Evolutionary conservation across 495 filamentous ascomycete genomes (phyloP), one percentile per base, ranked within the genome.

Genomic region (Xylaria nigripes): DNA sequence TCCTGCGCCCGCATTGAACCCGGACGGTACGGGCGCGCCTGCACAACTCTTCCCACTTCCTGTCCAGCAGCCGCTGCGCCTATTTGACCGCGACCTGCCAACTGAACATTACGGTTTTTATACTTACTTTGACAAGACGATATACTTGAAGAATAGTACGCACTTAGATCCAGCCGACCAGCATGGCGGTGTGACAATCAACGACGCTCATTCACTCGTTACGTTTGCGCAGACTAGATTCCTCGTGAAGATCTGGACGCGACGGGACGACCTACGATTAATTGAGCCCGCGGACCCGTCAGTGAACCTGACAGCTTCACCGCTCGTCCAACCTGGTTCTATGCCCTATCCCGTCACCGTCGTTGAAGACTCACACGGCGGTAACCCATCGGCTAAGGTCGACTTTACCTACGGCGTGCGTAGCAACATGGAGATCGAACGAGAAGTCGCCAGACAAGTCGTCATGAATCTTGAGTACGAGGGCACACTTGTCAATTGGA

Each of bases 71-170:
- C 93, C 89, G 0, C 68, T 97, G 15, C 83, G 86, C 2, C 79
- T 97, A 2, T 96, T 87, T 72, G 86, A 97, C 68, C 85, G 89
- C 21, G 90, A 84, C 18, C 69, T 83, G 30, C 71, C 78, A 2
- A 83, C 81, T 0, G 93, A 98, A 65, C 89, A 95, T 70, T 97
- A 94, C 68, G 89, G 88, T 9, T 96, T 96, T 70, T 96, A 95
- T 68, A 86, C 80, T 0, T 95, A 95, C 75, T 97, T 85, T 68
- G 83, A 91, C 68, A 88, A 89, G 58, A 87, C 86, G 5, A 89
- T 94, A 49, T 94, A 90, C 74, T 74, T 90, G 47, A 62, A 69
- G n/a, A 65, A 59, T 22, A 51, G 68, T 6, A 63, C 69, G 0
- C 67, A 68, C 12, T 62, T 70, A 22, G 59, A 64, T n/a, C 63